Percentiles rank a stretch among this genome's conserved stretches.
phyloP scores from a whole-genome alignment of 345 rosid genomes.

The Eucalyptus urophylla region DNA sequence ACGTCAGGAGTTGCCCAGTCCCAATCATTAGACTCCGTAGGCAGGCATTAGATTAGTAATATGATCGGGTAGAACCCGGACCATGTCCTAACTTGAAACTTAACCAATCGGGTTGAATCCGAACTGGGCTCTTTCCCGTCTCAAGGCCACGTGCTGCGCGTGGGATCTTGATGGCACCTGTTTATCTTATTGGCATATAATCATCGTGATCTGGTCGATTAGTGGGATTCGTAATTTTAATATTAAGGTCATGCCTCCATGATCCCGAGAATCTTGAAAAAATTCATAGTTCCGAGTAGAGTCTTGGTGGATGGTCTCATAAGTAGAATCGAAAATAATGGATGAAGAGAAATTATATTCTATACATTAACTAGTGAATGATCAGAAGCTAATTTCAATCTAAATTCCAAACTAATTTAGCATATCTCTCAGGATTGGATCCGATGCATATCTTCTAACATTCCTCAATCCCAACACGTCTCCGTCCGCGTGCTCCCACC shows the following conservation, averaged over 20 bases:
- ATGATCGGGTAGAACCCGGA: background rate
- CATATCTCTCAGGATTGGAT: too few relatives aligned
- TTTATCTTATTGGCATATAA: background rate
- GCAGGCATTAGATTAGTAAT: background rate
- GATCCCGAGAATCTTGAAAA: background rate
- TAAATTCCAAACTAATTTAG: too few relatives aligned
- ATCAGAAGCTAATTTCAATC: too few relatives aligned
- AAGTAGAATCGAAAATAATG: background rate
- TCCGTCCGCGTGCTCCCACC: background rate
- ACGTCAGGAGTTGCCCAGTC: background rate
- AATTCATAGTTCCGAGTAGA: background rate
- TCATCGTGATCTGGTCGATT: background rate
- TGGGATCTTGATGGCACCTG: background rate
- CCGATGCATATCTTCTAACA: too few relatives aligned
- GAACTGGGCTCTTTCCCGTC: background rate
- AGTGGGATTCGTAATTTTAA: background rate
- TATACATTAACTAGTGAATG: too few relatives aligned
- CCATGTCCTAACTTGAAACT: background rate
- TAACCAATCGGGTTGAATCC: background rate
- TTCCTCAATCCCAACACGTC: background rate
- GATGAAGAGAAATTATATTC: too few relatives aligned
- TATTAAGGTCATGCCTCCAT: background rate
- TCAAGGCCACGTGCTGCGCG: background rate
- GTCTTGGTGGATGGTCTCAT: background rate
- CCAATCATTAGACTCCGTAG: background rate